Conservation (phyloP, 768 basidiomycete species). For the Galerina sulciceps region DNA sequence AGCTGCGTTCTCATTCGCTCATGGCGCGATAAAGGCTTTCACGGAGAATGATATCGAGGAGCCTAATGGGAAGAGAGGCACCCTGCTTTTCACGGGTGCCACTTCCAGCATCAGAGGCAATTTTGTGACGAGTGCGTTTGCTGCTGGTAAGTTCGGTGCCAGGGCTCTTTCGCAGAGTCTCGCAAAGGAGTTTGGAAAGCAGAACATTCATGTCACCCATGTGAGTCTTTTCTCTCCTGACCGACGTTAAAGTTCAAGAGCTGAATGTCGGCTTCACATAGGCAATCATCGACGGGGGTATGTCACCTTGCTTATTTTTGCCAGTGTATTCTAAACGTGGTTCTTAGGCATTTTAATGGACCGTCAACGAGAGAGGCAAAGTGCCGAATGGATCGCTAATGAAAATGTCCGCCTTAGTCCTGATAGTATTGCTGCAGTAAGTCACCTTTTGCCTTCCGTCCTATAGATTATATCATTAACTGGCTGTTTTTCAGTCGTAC, state of each 20-base stretch:
- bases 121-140: conserved; percentile 59
- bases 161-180: conserved; percentile 72
- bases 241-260: neutral
- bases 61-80: conserved; percentile 56
- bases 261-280: conserved; percentile 25
- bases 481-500: conserved; percentile 50
- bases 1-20: conserved; percentile 67
- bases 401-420: conserved; percentile 57
- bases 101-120: conserved; percentile 72
- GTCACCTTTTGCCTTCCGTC: neutral
- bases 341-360: neutral
- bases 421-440: conserved; percentile 10
- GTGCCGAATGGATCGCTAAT: conserved; percentile 35
- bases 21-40: conserved; percentile 62
- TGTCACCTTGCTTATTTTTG: conserved; percentile 16
- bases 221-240: conserved; percentile 44
- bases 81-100: conserved; percentile 75
- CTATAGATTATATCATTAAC: neutral
- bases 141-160: conserved; percentile 66
- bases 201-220: conserved; percentile 79
- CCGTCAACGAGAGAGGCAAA: conserved; percentile 41
- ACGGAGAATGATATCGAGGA: conserved; percentile 56
- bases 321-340: neutral
- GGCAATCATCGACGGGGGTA: conserved; percentile 74
- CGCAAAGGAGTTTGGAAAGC: conserved; percentile 74